Evolutionary conservation across 371 early-diverging fungal genomes (phyloP), one percentile per base, ranked within the genome.

Genomic region (Parasitella parasitica): DNA sequence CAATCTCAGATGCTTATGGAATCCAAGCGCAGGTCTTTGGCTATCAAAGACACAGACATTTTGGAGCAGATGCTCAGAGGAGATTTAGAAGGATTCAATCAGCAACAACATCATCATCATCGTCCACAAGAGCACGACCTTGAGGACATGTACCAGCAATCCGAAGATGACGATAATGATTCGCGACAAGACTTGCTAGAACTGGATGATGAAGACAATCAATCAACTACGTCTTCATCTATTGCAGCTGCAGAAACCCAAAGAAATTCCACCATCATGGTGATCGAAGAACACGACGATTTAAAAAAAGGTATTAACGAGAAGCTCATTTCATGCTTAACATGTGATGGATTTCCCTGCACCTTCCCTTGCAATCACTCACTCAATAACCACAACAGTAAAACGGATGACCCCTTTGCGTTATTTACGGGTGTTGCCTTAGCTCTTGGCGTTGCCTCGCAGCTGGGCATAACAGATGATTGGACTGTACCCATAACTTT

Each of bases 1-100:
- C 78, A 78, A 57, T 81, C 82, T n/a, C 77, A 77, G 15, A n/a
- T 78, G 26, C 61, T 81, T 12, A 78, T 81, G 82, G 77, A 70
- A 59, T 71, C 77, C 4, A 81, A 81, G 48, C 73, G 82, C 22
- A 67, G 76, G 41, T 78, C 82, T 2, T 62, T 77, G 2, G 77
- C 77, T 30, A 69, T 75, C 39, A 78, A 81, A 51, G 82, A 81
- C 26, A 76, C 76, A 0, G 66, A 76, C 38, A 60, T 72, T 26
- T 54, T 81, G 15, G 81, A 81, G 38, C 67, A 72, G 49, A 78
- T 81, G 73, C 63, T 81, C 8, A 58, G 73, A 36, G 78, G 77
- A 11, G 78, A 81, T 60, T 67, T 77, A 30, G 63, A 70, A 16
- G 62, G 37, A 4, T 51, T 55, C 55, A 63, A 56, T 20, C 55